A percentile compares a stretch with the other conserved stretches of the same genome.
phyloP scores from a whole-genome alignment of 305 asterid genomes.

The Withania somnifera region DNA sequence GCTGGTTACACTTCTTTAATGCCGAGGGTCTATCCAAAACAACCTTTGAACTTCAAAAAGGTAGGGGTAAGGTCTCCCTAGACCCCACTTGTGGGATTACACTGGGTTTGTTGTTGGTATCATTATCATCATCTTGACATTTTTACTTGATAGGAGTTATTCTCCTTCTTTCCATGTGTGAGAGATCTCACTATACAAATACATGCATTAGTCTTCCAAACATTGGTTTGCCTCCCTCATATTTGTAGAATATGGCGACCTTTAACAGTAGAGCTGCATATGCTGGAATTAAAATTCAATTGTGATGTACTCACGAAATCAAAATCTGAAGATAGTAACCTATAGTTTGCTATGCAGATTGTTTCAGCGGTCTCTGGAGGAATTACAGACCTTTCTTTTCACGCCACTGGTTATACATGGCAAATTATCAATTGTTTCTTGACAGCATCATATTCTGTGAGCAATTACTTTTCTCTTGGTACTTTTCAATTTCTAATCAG shows the following conservation, averaged over 20 bases:
- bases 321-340: background rate
- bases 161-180: too few relatives aligned
- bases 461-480: background rate
- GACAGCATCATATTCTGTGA: constrained; percentile 89
- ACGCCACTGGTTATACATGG: constrained; percentile 75
- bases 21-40: background rate
- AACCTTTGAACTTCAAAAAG: background rate
- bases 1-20: background rate
- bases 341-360: constrained; percentile 36
- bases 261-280: background rate
- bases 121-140: too few relatives aligned
- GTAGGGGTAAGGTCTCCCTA: background rate
- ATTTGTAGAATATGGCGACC: background rate
- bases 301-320: background rate
- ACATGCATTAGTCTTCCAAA: background rate
- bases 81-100: background rate
- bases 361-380: constrained; percentile 90
- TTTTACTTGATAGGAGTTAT: too few relatives aligned
- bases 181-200: too few relatives aligned
- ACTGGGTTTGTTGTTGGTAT: background rate
- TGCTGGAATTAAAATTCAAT: background rate
- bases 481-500: background rate
- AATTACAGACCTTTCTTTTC: constrained; percentile 69
- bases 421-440: constrained; percentile 74
- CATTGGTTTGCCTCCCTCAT: background rate